A percentile compares a stretch with the other conserved stretches of the same genome.
phyloP scores from a whole-genome alignment of 352 stramenopile genomes.

The Phytopythium helicoides region DNA sequence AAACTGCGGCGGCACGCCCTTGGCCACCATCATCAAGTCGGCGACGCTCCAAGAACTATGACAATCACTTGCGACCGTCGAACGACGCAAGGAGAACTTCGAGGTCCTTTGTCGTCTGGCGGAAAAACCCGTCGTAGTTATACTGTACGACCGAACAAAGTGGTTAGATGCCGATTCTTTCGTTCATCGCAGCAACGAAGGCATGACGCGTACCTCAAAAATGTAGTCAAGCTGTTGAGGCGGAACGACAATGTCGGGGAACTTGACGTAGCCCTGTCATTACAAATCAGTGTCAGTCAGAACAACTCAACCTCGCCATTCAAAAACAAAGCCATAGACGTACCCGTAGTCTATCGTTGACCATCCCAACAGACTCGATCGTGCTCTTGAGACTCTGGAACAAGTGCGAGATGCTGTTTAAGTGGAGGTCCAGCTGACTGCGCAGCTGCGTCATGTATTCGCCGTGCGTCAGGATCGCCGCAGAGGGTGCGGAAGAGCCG shows the following conservation, averaged over 20 bases:
- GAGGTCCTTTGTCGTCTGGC: slow-evolving; percentile 73
- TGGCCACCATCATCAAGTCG: too few species aligned
- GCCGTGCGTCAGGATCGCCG: slow-evolving; percentile 76
- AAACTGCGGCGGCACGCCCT: not conserved
- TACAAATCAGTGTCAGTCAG: slow-evolving; percentile 7
- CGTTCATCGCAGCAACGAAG: not conserved
- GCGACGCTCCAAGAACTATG: slow-evolving; percentile 3
- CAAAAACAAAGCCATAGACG: slow-evolving; percentile 8
- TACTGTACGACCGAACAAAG: slow-evolving; percentile 35
- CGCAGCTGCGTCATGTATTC: slow-evolving; percentile 88
- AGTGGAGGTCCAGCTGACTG: slow-evolving; percentile 84
- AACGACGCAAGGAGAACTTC: slow-evolving; percentile 62
- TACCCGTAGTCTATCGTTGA: slow-evolving; percentile 66
- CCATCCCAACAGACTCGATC: slow-evolving; percentile 56
- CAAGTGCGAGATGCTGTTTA: slow-evolving; percentile 83
- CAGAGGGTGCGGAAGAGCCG: slow-evolving; percentile 45
- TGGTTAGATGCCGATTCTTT: not conserved
- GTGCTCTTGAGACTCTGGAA: slow-evolving; percentile 78
- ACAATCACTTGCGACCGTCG: slow-evolving; percentile 25
- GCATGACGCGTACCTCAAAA: slow-evolving; percentile 71
- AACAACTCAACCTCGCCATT: not conserved
- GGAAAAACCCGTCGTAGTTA: slow-evolving; percentile 86
- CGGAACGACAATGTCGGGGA: slow-evolving; percentile 62
- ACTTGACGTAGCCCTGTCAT: slow-evolving; percentile 65
- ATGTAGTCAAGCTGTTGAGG: slow-evolving; percentile 86